Conservation (phyloP, 768 basidiomycete species). For the Floccularia luteovirens region DNA sequence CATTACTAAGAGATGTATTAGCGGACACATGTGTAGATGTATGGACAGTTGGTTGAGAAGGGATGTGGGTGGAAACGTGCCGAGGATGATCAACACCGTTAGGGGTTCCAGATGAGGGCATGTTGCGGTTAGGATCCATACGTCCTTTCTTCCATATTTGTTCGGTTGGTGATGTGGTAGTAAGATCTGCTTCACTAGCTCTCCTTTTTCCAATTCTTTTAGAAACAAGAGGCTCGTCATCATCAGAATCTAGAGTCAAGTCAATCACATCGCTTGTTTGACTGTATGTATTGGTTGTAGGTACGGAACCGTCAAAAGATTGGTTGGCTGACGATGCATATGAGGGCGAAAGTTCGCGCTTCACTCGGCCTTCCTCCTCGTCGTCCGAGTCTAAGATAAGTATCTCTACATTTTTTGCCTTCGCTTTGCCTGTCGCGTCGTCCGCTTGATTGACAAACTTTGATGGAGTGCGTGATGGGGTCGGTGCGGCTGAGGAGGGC, state of each 20-base stretch:
- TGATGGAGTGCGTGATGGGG: conserved; percentile 10
- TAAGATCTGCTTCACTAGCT: conserved; percentile 39
- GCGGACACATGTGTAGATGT: neutral
- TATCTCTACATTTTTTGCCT: conserved; percentile 46
- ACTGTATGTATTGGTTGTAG: conserved; percentile 12
- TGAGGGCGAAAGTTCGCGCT: conserved; percentile 68
- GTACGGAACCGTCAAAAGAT: conserved; percentile 21
- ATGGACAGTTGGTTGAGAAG: neutral
- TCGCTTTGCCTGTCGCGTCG: conserved; percentile 32
- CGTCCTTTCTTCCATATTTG: conserved; percentile 68
- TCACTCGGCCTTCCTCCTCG: conserved; percentile 70
- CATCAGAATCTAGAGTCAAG: conserved; percentile 71
- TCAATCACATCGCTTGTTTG: conserved; percentile 62
- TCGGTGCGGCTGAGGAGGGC: conserved; percentile 14
- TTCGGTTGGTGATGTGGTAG: conserved; percentile 44
- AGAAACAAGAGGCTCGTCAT: conserved; percentile 39
- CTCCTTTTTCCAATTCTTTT: conserved; percentile 51
- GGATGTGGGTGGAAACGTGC: conserved; percentile 6
- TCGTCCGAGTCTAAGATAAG: conserved; percentile 71
- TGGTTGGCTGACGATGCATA: conserved; percentile 36
- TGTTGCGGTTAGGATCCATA: conserved; percentile 18
- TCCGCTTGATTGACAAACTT: conserved; percentile 19
- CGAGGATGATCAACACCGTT: conserved; percentile 3
- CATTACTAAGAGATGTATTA: neutral
- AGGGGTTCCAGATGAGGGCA: conserved; percentile 4